Percentiles rank a stretch among this genome's conserved stretches.
phyloP scores from a whole-genome alignment of 2,329 filamentous ascomycete species.

The Talaromyces sp. region DNA sequence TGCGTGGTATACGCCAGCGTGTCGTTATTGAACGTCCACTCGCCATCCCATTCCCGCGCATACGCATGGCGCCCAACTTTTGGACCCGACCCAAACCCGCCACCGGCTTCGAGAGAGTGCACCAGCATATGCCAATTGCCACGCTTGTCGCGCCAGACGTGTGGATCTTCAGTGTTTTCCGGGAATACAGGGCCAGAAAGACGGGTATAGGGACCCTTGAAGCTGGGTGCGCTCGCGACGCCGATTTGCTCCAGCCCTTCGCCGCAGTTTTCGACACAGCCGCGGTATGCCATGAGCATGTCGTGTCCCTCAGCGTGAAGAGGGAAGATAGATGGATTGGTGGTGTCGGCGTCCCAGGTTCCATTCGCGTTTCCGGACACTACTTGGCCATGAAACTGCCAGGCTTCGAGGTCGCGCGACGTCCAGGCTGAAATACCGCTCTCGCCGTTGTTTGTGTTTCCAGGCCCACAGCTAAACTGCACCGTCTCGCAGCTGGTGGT shows the following conservation, averaged over 20 bases:
- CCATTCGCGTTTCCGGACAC: conserved; percentile 4
- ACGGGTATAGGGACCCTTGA: conserved; percentile 13
- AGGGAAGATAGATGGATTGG: conserved; percentile 11
- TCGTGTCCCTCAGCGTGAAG: not conserved
- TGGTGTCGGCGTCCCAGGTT: conserved; percentile 12
- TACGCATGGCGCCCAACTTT: conserved; percentile 30
- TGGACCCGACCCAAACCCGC: conserved; percentile 21
- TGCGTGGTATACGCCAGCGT: conserved; percentile 24
- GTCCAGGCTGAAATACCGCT: conserved; percentile 13
- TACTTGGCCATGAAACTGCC: conserved; percentile 9
- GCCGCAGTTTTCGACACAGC: conserved; percentile 12
- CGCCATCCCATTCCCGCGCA: conserved; percentile 20
- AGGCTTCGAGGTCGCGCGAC: conserved; percentile 9
- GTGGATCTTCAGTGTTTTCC: conserved; percentile 28
- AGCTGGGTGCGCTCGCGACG: conserved; percentile 13
- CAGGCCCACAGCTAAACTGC: conserved; percentile 11
- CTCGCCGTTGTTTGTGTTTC: conserved; percentile 11
- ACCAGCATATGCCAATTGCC: conserved; percentile 30
- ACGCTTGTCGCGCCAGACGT: conserved; percentile 32
- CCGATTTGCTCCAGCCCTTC: conserved; percentile 11
- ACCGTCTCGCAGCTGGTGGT: conserved; percentile 12
- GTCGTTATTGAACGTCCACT: conserved; percentile 27
- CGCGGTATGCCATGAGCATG: conserved; percentile 12
- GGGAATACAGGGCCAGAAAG: conserved; percentile 11
- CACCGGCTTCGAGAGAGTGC: conserved; percentile 26